Evolutionary conservation across 257 asterid species (phyloP), one percentile per base, ranked within the genome.

Genomic region (Handroanthus guayacan): DNA sequence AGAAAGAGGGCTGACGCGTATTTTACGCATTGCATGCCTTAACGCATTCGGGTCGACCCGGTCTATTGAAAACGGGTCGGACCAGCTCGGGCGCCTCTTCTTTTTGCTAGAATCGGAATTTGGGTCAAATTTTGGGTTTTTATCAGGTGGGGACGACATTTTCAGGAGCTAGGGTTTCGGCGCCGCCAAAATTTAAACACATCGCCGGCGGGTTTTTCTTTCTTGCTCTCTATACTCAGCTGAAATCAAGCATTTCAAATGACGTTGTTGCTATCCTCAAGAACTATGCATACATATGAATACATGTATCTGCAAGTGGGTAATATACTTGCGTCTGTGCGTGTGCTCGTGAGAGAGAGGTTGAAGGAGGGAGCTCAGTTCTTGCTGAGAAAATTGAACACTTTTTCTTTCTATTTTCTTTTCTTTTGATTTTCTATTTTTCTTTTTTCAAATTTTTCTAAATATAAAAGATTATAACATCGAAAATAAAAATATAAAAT

Each of bases 41-140:
- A 54, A 16, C 31, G 6, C 61, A 54, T 54, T 54, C 61, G 61
- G 61, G 61, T 54, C 61, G 9, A 54, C 61, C 61, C 34, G 61
- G 8, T 18, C 9, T 6, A 3, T 2, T 2, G 61, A 54, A 54
- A 2, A 54, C 31, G 61, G 61, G 25, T 54, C 61, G 10, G 61
- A 54, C 31, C 31, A 54, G 10, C 61, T 54, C 31, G 61, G 5
- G 18, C 25, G 61, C 61, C 61, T n/a, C 31, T 16, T n/a, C 61
- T 16, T 18, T 9, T 54, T 54, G 57, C 57, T 51, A 18, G 7
- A 9, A 2, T 54, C 31, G 31, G 18, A 54, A 7, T n/a, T 54
- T 7, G 61, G 9, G 61, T 12, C 31, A 1, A 16, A 54, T 0
- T n/a, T 54, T 5, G 61, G 9, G 61, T 12, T 1, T 52, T 52